phyloP scores from a whole-genome alignment of 2,329 filamentous ascomycete species.

The Colletotrichum chlorophyti region DNA sequence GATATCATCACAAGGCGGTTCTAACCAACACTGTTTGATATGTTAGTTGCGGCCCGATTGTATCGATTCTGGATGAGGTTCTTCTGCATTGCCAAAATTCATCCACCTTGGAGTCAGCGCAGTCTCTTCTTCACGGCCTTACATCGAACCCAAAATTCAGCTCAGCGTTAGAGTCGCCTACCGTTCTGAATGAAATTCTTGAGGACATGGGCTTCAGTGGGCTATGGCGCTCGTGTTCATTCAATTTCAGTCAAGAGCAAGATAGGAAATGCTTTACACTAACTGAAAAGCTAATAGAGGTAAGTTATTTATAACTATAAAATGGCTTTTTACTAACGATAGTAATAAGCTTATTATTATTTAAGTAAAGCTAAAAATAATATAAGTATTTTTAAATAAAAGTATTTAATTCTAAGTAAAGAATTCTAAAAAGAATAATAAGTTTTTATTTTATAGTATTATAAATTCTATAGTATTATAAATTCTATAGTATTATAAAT shows the following conservation, averaged over 20 bases:
- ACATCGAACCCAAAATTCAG: conserved; percentile 61
- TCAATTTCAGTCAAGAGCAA: conserved; percentile 54
- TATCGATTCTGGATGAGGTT: conserved; percentile 65
- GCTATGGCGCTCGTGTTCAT: conserved; percentile 64
- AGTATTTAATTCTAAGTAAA: conserved; percentile 30
- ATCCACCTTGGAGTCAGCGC: conserved; percentile 64
- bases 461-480: not conserved
- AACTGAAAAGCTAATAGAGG: conserved; percentile 68
- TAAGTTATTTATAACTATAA: conserved; percentile 35
- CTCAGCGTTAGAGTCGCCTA: conserved; percentile 52
- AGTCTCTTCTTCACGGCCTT: conserved; percentile 64
- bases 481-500: not conserved
- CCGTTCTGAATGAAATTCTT: conserved; percentile 58
- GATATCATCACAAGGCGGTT: too few relatives aligned
- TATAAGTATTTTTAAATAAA: conserved; percentile 30
- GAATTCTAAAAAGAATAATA: conserved; percentile 28
- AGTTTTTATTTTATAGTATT: not conserved
- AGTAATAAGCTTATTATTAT: conserved; percentile 25
- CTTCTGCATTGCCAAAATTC: conserved; percentile 69
- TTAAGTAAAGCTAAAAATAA: conserved; percentile 24
- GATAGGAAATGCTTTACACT: conserved; percentile 59
- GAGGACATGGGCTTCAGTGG: conserved; percentile 69
- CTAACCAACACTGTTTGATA: conserved; percentile 31
- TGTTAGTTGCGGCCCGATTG: conserved; percentile 60
- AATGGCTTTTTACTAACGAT: conserved; percentile 6